Evolutionary conservation across 2,329 filamentous ascomycete genomes (phyloP).

Genomic region (Epichloe scottii): DNA sequence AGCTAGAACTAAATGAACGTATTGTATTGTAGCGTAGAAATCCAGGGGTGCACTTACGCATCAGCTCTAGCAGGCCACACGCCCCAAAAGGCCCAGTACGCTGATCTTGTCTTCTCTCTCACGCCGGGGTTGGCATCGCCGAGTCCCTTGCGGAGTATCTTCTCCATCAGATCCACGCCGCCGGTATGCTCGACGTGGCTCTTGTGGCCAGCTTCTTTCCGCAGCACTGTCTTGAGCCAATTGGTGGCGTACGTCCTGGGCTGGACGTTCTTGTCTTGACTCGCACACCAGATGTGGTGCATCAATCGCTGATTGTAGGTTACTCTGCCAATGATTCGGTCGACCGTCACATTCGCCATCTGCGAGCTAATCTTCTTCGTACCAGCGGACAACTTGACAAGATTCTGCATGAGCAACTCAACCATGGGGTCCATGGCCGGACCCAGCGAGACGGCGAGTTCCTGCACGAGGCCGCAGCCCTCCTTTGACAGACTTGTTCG

Average conservation of each 20-base stretch:
- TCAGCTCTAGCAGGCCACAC: conserved; percentile 72
- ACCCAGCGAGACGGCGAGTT: conserved; percentile 65
- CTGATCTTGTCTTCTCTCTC: conserved; percentile 70
- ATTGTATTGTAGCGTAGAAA: not conserved
- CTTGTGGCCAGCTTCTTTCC: conserved; percentile 67
- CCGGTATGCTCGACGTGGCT: conserved; percentile 72
- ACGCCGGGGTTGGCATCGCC: conserved; percentile 82
- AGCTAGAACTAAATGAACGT: not conserved
- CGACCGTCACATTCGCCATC: conserved; percentile 69
- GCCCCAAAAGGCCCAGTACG: conserved; percentile 72
- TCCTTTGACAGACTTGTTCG: conserved; percentile 85
- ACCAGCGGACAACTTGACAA: conserved; percentile 78
- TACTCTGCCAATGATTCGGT: conserved; percentile 64
- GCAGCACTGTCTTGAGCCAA: conserved; percentile 77
- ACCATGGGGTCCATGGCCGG: conserved; percentile 76
- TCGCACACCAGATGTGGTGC: conserved; percentile 72
- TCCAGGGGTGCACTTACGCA: conserved; percentile 35
- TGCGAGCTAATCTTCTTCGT: conserved; percentile 91
- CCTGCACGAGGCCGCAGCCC: conserved; percentile 72
- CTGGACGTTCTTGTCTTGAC: conserved; percentile 87
- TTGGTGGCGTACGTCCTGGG: conserved; percentile 65
- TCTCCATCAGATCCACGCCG: conserved; percentile 72
- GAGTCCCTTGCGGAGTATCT: conserved; percentile 81
- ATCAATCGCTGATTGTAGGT: conserved; percentile 71
- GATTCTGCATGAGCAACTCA: conserved; percentile 75